phyloP scores from a whole-genome alignment of 1,284 basidiomycete species.

The Moniliella sp. region DNA sequence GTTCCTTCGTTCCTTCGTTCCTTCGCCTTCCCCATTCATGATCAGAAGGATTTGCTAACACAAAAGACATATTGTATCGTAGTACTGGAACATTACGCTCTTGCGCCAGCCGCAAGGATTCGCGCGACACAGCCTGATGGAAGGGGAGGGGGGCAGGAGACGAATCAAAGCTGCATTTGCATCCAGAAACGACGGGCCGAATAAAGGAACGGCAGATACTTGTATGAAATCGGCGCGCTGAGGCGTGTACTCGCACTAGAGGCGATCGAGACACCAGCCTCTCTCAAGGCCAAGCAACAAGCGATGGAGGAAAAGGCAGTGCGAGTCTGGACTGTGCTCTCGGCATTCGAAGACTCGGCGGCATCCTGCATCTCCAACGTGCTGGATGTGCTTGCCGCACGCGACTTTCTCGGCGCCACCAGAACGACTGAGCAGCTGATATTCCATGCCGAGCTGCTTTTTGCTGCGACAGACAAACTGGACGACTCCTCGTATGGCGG shows the following conservation, averaged over 20 bases:
- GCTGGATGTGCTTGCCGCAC: constrained; percentile 79
- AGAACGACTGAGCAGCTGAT: constrained; percentile 96
- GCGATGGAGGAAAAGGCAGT: constrained; percentile 93
- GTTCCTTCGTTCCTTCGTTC: too few relatives aligned
- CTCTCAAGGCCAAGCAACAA: constrained; percentile 75
- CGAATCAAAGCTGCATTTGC: too few relatives aligned
- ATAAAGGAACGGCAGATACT: too few relatives aligned
- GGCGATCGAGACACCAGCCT: constrained; percentile 49
- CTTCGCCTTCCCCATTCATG: too few relatives aligned
- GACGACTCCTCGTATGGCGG: constrained; percentile 70
- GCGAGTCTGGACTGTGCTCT: constrained; percentile 95
- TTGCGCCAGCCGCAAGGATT: constrained; percentile 18
- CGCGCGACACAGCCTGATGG: too few relatives aligned
- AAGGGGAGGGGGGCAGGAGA: too few relatives aligned
- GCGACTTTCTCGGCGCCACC: constrained; percentile 83
- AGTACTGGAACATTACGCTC: constrained; percentile 99
- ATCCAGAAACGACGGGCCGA: too few relatives aligned
- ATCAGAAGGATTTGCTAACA: neutral
- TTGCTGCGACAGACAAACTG: constrained; percentile 87
- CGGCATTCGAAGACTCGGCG: constrained; percentile 90
- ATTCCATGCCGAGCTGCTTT: constrained; percentile 87
- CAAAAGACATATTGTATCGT: too few relatives aligned
- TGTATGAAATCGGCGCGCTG: too few relatives aligned
- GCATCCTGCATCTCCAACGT: constrained; percentile 99
- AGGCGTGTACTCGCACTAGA: constrained; percentile 45